phyloP scores from a whole-genome alignment of 2,329 filamentous ascomycete genomes.

The Neurospora crassa region DNA sequence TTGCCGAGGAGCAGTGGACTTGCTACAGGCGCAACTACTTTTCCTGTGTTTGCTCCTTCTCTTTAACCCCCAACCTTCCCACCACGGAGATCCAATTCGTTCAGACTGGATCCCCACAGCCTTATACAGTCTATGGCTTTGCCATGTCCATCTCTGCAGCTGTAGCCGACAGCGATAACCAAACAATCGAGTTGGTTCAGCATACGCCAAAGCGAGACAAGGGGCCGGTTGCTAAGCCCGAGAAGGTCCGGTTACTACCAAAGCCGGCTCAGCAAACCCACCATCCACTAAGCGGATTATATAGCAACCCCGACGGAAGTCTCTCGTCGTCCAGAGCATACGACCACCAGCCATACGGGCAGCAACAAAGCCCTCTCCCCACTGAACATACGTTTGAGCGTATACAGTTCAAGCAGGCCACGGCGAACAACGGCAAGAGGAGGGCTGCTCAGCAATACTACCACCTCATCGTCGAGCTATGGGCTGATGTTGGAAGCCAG shows the following conservation, averaged over 20 bases:
- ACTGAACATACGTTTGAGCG: conserved; percentile 66
- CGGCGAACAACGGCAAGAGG: conserved; percentile 86
- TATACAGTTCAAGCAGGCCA: conserved; percentile 90
- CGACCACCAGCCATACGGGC: conserved; percentile 30
- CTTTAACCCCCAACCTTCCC: conserved; percentile 48
- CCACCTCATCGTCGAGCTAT: conserved; percentile 79
- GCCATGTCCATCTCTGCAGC: conserved; percentile 79
- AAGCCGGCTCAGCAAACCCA: conserved; percentile 45
- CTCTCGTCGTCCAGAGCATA: conserved; percentile 30
- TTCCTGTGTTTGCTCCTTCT: conserved; percentile 71
- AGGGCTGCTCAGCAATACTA: conserved; percentile 88
- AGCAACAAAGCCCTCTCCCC: conserved; percentile 29
- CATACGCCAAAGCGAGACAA: conserved; percentile 90
- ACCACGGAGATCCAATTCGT: conserved; percentile 42
- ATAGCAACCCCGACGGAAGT: conserved; percentile 27
- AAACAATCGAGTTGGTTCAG: conserved; percentile 75
- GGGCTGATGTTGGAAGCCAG: conserved; percentile 52
- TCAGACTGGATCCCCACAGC: conserved; percentile 37
- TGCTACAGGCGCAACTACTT: conserved; percentile 92
- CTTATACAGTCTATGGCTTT: conserved; percentile 62
- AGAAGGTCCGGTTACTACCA: conserved; percentile 57
- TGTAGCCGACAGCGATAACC: conserved; percentile 65
- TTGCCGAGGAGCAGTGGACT: conserved; percentile 75
- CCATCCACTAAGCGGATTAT: conserved; percentile 32
- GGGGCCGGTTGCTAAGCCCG: conserved; percentile 67